Evolutionary conservation across 2,329 filamentous ascomycete genomes (phyloP).

Genomic region (Colletotrichum graminicola): DNA sequence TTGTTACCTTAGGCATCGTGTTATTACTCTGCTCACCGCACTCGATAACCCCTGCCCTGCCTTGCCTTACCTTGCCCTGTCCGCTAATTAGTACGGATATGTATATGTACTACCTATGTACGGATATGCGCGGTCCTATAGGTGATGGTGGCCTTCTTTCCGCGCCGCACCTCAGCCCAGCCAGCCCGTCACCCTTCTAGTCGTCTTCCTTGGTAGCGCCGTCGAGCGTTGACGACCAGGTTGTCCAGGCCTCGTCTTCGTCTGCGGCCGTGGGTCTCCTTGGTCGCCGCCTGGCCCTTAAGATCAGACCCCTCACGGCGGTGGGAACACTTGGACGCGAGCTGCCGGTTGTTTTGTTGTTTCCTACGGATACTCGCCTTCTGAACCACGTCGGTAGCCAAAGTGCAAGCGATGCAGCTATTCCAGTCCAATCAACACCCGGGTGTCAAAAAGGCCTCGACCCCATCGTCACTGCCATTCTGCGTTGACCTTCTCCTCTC

Average conservation of each 20-base stretch:
- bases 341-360: slow-evolving; percentile 20
- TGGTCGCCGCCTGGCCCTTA: slow-evolving; percentile 4
- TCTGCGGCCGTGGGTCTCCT: slow-evolving; percentile 5
- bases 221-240: slow-evolving; percentile 4
- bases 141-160: not conserved
- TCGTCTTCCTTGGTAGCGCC: slow-evolving; percentile 13
- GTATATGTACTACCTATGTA: no score
- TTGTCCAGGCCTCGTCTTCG: slow-evolving; percentile 11
- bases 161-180: slow-evolving; percentile 3
- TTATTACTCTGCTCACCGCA: not conserved
- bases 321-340: slow-evolving; percentile 14
- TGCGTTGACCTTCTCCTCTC: not conserved
- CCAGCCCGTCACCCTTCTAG: slow-evolving; percentile 17
- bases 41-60: not conserved
- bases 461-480: not conserved
- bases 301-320: slow-evolving; percentile 8
- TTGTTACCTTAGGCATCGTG: not conserved
- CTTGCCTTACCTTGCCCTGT: not conserved
- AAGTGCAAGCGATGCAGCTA: not conserved
- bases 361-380: not conserved
- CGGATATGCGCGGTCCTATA: not conserved
- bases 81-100: not conserved
- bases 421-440: slow-evolving; percentile 8
- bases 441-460: slow-evolving; percentile 14
- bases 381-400: not conserved